phyloP scores from a whole-genome alignment of 73 alveolate genomes.

The Strombidium stylifer region DNA sequence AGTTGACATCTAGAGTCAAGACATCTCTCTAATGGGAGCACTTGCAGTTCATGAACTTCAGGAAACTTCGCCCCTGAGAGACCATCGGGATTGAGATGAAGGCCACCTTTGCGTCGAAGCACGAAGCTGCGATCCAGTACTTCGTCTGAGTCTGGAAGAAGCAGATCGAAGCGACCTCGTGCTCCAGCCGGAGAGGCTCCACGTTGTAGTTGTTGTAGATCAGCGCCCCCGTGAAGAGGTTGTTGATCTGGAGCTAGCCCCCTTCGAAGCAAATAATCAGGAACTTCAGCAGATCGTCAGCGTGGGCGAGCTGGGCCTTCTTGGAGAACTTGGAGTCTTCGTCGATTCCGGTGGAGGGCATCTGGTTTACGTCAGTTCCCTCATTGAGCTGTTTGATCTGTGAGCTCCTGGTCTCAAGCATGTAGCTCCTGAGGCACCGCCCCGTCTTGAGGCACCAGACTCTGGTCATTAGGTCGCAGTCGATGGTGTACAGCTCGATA shows the following conservation, averaged over 20 bases:
- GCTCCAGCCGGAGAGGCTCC: no score
- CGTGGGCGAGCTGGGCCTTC: no score
- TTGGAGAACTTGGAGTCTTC: no score
- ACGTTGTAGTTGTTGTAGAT: slow-evolving; percentile 4
- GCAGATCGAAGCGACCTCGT: slow-evolving; percentile 10
- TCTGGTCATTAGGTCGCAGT: slow-evolving; percentile 7
- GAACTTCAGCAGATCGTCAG: no score
- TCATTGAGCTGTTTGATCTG: background rate
- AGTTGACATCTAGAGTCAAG: slow-evolving; percentile 15
- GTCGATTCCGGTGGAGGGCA: no score
- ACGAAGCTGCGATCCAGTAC: slow-evolving; percentile 13
- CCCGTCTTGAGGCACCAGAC: slow-evolving; percentile 8
- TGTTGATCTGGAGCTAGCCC: slow-evolving; percentile 18
- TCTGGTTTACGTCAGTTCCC: background rate
- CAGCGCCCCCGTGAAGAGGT: slow-evolving; percentile 17
- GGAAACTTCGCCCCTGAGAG: background rate
- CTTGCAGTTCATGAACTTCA: slow-evolving; percentile 1
- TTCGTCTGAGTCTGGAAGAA: slow-evolving; percentile 12
- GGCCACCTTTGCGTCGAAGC: slow-evolving; percentile 30
- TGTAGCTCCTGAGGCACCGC: slow-evolving; percentile 10
- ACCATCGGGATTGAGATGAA: slow-evolving; percentile 5
- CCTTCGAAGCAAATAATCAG: slow-evolving; percentile 17
- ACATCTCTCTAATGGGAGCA: slow-evolving; percentile 20
- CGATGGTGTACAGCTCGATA: background rate
- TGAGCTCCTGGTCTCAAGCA: background rate